A percentile compares a stretch with the other conserved stretches of the same genome.
Conservation (phyloP, 2,329 filamentous ascomycete genomes). For the Phoma sp. region DNA sequence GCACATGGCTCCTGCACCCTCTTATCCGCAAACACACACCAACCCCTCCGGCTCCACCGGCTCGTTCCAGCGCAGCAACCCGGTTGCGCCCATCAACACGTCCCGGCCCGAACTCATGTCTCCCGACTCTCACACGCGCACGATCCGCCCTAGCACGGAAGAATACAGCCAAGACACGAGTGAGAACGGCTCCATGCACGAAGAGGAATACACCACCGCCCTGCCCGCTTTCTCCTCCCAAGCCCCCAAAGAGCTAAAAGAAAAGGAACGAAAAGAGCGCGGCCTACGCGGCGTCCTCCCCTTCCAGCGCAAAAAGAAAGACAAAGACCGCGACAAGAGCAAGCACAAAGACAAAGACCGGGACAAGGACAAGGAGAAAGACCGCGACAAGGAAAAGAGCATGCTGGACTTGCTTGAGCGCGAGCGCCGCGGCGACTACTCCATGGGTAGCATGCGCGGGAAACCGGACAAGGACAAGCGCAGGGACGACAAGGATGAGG, state of each 20-base stretch:
- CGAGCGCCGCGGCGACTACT: conserved; percentile 14
- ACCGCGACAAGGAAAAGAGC: conserved; percentile 29
- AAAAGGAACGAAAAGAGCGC: conserved; percentile 50
- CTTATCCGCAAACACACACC: conserved; percentile 40
- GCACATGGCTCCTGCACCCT: conserved; percentile 42
- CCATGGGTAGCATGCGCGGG: conserved; percentile 17
- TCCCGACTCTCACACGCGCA: conserved; percentile 30
- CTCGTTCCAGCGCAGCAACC: conserved; percentile 26
- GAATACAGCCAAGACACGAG: conserved; percentile 42
- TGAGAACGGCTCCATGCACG: conserved; percentile 44
- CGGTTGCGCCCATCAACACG: conserved; percentile 32
- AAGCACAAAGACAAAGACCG: conserved; percentile 27
- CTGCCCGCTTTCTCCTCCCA: conserved; percentile 46
- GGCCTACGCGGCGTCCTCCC: conserved; percentile 49
- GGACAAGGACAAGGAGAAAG: conserved; percentile 26
- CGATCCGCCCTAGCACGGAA: conserved; percentile 34
- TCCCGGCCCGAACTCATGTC: conserved; percentile 26
- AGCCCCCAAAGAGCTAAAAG: conserved; percentile 37
- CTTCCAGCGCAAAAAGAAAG: conserved; percentile 47
- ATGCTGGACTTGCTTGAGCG: conserved; percentile 16
- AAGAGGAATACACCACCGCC: conserved; percentile 50
- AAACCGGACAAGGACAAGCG: conserved; percentile 24
- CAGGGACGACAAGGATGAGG: conserved; percentile 32
- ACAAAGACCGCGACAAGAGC: conserved; percentile 37
- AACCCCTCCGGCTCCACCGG: conserved; percentile 32